Evolutionary conservation across 2,329 filamentous ascomycete species (phyloP), one percentile per base, ranked within the genome.

Genomic region (Endoconidiophora polonica): DNA sequence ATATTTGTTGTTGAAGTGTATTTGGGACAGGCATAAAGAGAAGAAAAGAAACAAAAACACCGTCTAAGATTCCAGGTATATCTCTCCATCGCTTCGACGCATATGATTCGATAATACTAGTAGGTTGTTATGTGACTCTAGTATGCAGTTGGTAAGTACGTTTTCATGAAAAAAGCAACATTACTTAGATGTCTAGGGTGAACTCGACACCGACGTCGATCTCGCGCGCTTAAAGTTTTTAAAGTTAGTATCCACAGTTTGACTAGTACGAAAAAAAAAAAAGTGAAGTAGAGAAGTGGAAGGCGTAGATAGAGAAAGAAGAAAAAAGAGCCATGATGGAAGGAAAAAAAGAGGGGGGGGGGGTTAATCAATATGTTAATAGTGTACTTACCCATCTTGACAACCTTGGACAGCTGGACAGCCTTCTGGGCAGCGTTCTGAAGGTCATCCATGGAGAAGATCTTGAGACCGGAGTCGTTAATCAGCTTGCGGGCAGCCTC

Each of bases 401-500:
- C 91, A 58, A 98, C 85, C 79, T 95, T 96, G 61, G 87, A 95
- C 68, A 98, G 90, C 70, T 98, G 90, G 57, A 98, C 91, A 26
- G 88, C 84, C 77, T 94, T 96, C 78, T 96, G 91, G 57, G 91
- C 91, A 40, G 91, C 91, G 64, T 71, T 91, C 72, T 98, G 91
- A 61, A 98, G 78, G 70, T 98, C 91, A 64, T 96, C 90, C 56
- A 98, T 96, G 62, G 86, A 93, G 77, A 98, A 98, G 70, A 98
- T 98, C 82, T 98, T 98, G 63, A 98, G 79, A 60, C 91, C 88
- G 49, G 88, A 93, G 66, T 98, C 87, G 74, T 91, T 94, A 72
- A 98, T 87, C 72, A 74, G 70, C 74, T 91, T 79, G 68, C 91
- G 87, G 55, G 91, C 91, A 67, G 81, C 75, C 70, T 95, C 88